Evolutionary conservation across 148 eudicot species (phyloP).

Genomic region (Persicaria maculosa): DNA sequence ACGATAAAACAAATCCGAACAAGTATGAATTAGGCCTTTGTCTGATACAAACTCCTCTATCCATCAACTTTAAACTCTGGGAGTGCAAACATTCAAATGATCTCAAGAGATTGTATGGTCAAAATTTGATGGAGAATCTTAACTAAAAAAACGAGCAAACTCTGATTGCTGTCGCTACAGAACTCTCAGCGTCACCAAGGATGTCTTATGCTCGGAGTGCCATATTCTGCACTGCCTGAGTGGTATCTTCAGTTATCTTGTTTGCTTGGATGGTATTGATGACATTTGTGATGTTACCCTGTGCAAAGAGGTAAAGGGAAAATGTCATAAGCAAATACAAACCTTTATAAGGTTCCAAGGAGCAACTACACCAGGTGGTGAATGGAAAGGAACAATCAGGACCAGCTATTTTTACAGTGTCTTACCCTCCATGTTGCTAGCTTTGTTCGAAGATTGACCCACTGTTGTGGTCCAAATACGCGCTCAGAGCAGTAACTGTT

Average conservation of each 20-base stretch:
- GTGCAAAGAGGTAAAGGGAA: neutral
- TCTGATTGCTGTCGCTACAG: neutral
- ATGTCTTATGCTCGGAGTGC: conserved; percentile 24
- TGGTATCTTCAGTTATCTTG: conserved; percentile 57
- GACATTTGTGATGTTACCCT: conserved; percentile 67
- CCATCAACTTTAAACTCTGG: neutral
- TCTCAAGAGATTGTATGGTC: neutral
- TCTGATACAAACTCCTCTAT: neutral
- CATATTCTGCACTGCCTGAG: conserved; percentile 59
- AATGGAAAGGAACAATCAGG: no score
- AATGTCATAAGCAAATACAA: neutral
- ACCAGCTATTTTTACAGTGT: neutral
- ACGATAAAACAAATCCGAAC: no score
- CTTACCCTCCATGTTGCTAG: conserved; percentile 87
- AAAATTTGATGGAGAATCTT: neutral
- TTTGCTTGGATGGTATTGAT: conserved; percentile 73
- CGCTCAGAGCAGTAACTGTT: conserved; percentile 75
- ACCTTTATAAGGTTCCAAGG: no score
- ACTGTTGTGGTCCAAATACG: conserved; percentile 69
- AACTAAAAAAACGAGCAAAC: neutral
- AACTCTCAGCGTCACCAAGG: neutral
- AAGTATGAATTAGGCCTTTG: no score
- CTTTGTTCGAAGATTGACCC: conserved; percentile 67
- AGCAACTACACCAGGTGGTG: no score
- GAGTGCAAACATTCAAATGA: neutral